Base-by-base conservation (phyloP, 768 basidiomycete genomes). In the Baorangia bicolor region DNA sequence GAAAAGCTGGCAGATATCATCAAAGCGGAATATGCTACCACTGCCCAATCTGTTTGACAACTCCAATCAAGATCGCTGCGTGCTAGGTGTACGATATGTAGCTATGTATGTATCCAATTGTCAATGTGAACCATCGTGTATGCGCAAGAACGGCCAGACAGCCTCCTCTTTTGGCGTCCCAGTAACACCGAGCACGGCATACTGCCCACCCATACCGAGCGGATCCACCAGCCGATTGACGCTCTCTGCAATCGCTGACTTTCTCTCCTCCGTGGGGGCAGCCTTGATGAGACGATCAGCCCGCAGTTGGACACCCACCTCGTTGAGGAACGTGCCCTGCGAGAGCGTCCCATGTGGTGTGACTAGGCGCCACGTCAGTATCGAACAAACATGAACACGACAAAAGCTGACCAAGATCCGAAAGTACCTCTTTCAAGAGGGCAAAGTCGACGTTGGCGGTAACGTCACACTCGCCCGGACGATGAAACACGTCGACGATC, bases 361-460 rank as follows among this genome's bases (percentile, higher is more conserved):
- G 2, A 77, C 77, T 81, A 57, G 25, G 16, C 12, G 14, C 16
- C 8, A 18, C 10, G 25, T 67, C 37, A 73, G 55, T 6, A 2
- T 11, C 33, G 6, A 52, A 30, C 38, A 25, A 2, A 52, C 9
- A 31, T 12, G 42, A 27, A 16, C 16, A n/a, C 1, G 9, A 28
- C 43, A 39, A 21, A 18, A 21, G 69, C 81, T 27, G 55, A 90
- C 92, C 89, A 4, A 83, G 73, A 51, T 81, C 84, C 1, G 70
- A 68, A 58, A 94, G 76, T 0, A 91, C 86, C 73, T 97, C 93
- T 65, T 81, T 80, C 43, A 98, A 77, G 68, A 90, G 92, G 0
- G 86, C 83, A 72, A 98, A 98, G 73, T 99, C 95, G 45, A 99
- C 96, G 65, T 98, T 97, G n/a, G 90, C 87, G 0, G 97, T 99